Conservation (phyloP, 441 rosid genomes). For the Pelargonium citronellum region DNA sequence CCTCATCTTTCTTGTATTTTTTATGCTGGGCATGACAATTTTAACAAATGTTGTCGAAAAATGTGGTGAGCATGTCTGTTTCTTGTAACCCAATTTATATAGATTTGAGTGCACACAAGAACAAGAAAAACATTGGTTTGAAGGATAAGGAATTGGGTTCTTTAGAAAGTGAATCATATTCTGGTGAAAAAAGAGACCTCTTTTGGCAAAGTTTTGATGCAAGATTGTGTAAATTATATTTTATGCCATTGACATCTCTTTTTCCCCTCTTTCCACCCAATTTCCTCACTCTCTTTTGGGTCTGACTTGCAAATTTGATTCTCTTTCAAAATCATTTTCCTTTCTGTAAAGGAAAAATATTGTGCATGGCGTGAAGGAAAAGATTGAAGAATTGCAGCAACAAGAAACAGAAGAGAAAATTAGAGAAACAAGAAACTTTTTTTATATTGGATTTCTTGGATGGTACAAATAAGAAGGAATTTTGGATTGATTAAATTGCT, state of each 20-base stretch:
- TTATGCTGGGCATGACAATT: slow-evolving; percentile 31
- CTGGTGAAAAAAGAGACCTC: slow-evolving; percentile 23
- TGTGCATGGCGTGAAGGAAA: slow-evolving; percentile 17
- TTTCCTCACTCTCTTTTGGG: slow-evolving; percentile 11
- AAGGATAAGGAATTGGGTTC: slow-evolving; percentile 41
- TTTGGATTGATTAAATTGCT: neutral
- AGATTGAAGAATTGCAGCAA: neutral
- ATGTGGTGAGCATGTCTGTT: slow-evolving; percentile 40
- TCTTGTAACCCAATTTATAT: slow-evolving; percentile 15
- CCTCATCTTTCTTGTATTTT: slow-evolving; percentile 31
- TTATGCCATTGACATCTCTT: slow-evolving; percentile 13
- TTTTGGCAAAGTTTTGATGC: slow-evolving; percentile 20
- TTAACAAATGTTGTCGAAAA: slow-evolving; percentile 35
- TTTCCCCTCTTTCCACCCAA: neutral
- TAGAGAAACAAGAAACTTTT: neutral
- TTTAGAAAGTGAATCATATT: slow-evolving; percentile 25
- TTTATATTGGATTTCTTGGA: slow-evolving; percentile 26
- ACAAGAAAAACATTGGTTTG: no score
- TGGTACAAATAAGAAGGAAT: slow-evolving; percentile 13
- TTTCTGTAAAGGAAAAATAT: slow-evolving; percentile 16
- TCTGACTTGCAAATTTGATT: slow-evolving; percentile 1
- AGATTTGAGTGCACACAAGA: slow-evolving; percentile 26
- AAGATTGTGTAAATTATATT: neutral
- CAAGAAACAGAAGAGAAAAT: neutral
- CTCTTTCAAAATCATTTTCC: slow-evolving; percentile 26